Evolutionary conservation across 2,329 filamentous ascomycete genomes (phyloP).

Genomic region (Fusarium sp.): DNA sequence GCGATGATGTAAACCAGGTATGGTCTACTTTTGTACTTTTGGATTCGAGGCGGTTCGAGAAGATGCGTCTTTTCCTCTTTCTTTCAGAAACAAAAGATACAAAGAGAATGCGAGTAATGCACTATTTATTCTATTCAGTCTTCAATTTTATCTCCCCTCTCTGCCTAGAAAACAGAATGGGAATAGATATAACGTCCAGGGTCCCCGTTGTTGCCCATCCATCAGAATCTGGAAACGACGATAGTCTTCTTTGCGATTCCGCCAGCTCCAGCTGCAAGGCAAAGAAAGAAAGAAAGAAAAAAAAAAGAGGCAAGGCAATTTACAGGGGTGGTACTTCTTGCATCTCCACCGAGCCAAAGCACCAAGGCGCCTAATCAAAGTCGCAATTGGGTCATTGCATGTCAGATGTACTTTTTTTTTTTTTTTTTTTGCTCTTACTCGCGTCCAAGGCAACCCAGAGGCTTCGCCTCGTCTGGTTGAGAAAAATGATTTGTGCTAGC

Average conservation of each 20-base stretch:
- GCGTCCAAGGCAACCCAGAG: slow-evolving; percentile 3
- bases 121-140: not conserved
- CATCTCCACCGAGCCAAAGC: slow-evolving; percentile 19
- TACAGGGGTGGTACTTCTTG: slow-evolving; percentile 20
- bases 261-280: slow-evolving; percentile 13
- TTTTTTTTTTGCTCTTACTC: slow-evolving; percentile 7
- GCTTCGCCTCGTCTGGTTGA: not conserved
- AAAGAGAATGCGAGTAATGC: not conserved
- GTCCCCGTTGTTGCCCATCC: slow-evolving; percentile 7
- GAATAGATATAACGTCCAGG: not conserved
- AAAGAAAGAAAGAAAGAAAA: not conserved
- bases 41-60: slow-evolving; percentile 28
- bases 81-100: not conserved
- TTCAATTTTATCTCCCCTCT: not conserved
- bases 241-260: slow-evolving; percentile 40
- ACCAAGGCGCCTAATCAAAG: slow-evolving; percentile 25
- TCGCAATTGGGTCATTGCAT: slow-evolving; percentile 5
- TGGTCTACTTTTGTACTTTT: slow-evolving; percentile 10
- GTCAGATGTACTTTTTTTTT: slow-evolving; percentile 4
- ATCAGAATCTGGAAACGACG: slow-evolving; percentile 34
- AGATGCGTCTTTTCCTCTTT: slow-evolving; percentile 7
- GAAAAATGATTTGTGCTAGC: not conserved
- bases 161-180: slow-evolving; percentile 1
- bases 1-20: slow-evolving; percentile 36
- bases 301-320: slow-evolving; percentile 8